Conservation (phyloP, 345 rosid species). For the Sisymbrium altissimum region DNA sequence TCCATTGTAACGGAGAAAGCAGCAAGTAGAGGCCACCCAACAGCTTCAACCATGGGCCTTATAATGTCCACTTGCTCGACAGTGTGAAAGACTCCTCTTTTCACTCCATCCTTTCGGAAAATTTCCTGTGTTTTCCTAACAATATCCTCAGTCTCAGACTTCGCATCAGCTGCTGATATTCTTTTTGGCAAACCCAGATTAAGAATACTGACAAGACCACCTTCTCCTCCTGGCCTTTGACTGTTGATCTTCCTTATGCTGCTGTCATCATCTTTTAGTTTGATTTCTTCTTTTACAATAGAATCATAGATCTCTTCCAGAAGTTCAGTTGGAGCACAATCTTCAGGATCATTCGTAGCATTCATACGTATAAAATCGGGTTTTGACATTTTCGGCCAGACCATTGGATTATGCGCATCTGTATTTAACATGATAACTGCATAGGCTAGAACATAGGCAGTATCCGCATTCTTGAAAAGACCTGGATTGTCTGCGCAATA, state of each 20-base stretch:
- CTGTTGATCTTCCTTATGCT: slow-evolving; percentile 54
- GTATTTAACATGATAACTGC: slow-evolving; percentile 97
- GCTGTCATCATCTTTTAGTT: slow-evolving; percentile 76
- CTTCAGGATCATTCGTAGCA: slow-evolving; percentile 73
- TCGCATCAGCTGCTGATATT: slow-evolving; percentile 63
- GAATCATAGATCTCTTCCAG: slow-evolving; percentile 94
- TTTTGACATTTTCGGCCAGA: slow-evolving; percentile 97
- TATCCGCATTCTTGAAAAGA: slow-evolving; percentile 94
- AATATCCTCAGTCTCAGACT: slow-evolving; percentile 82
- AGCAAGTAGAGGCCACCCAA: slow-evolving; percentile 97
- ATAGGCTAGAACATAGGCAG: slow-evolving; percentile 99
- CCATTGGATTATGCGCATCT: slow-evolving; percentile 95
- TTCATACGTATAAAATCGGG: slow-evolving; percentile 87
- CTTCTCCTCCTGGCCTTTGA: slow-evolving; percentile 81
- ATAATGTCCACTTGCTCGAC: slow-evolving; percentile 70
- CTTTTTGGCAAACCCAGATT: slow-evolving; percentile 85
- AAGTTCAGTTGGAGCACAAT: slow-evolving; percentile 75
- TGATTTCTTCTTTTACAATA: slow-evolving; percentile 90
- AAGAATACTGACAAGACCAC: slow-evolving; percentile 79
- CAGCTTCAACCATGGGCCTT: slow-evolving; percentile 98
- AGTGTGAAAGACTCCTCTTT: slow-evolving; percentile 85
- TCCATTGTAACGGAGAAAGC: slow-evolving; percentile 98
- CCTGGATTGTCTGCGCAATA: slow-evolving; percentile 95
- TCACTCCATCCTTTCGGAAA: slow-evolving; percentile 75
- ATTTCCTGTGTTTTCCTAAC: slow-evolving; percentile 92